Conservation (phyloP, 2,329 filamentous ascomycete species). For the Pleoardoris graminearum region DNA sequence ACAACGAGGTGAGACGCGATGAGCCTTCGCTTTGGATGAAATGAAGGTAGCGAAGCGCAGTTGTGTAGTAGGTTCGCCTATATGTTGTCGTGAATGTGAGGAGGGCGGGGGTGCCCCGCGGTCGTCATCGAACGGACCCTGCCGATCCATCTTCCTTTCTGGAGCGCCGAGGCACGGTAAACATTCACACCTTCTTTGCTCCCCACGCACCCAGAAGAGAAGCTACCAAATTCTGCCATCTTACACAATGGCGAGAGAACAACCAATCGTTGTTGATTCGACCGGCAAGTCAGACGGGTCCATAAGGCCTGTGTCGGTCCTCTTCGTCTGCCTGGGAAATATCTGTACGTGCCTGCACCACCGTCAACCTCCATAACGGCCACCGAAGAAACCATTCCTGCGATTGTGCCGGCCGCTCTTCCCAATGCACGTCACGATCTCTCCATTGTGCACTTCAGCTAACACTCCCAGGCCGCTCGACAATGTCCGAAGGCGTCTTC, state of each 20-base stretch:
- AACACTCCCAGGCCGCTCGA: slow-evolving; percentile 62
- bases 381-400: too few relatives aligned
- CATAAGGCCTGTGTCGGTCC: slow-evolving; percentile 63
- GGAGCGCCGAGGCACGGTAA: neutral
- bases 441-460: neutral
- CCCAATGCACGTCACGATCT: too few relatives aligned
- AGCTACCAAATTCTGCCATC: neutral
- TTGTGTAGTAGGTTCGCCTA: neutral
- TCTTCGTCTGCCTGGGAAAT: slow-evolving; percentile 97
- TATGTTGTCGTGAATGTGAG: too few relatives aligned
- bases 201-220: neutral
- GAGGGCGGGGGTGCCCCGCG: neutral
- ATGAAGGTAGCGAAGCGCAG: neutral
- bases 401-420: too few relatives aligned
- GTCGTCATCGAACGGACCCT: slow-evolving; percentile 1
- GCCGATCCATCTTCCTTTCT: slow-evolving; percentile 1
- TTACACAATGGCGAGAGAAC: slow-evolving; percentile 2
- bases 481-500: slow-evolving; percentile 97
- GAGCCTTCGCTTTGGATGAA: too few relatives aligned
- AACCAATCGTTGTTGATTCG: neutral
- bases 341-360: slow-evolving; percentile 64
- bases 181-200: neutral
- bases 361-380: slow-evolving; percentile 6
- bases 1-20: neutral
- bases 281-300: slow-evolving; percentile 3